Percentiles rank a stretch among this genome's conserved stretches.
Evolutionary conservation across 2,329 filamentous ascomycete species (phyloP).

Genomic region (Fusarium sp.): DNA sequence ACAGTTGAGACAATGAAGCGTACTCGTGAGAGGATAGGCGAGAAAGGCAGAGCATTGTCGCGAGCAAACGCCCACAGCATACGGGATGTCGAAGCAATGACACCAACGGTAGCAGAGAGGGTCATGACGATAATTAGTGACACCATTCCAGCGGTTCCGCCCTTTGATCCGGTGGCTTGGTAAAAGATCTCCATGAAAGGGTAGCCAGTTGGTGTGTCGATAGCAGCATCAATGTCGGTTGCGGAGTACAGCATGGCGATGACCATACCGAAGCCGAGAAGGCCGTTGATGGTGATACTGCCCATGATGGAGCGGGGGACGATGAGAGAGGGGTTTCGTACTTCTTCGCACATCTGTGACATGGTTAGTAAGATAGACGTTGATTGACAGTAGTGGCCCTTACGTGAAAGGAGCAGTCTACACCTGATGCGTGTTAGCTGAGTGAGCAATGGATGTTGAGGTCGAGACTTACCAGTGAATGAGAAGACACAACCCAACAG

Average conservation of each 20-base stretch:
- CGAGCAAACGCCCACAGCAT: conserved; percentile 39
- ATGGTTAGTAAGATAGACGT: not conserved
- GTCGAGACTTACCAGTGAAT: conserved; percentile 25
- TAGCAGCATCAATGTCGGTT: conserved; percentile 35
- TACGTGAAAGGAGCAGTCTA: conserved; percentile 40
- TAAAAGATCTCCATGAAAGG: conserved; percentile 40
- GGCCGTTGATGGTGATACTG: conserved; percentile 32
- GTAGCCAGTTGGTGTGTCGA: conserved; percentile 32
- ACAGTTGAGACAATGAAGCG: fast-evolving
- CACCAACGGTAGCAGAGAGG: conserved; percentile 33
- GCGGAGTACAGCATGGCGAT: conserved; percentile 40
- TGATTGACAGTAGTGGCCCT: fast-evolving
- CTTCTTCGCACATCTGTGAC: conserved; percentile 37
- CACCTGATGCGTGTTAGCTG: conserved; percentile 15
- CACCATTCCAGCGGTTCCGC: conserved; percentile 30
- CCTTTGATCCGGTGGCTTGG: conserved; percentile 34
- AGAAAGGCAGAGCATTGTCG: conserved; percentile 36
- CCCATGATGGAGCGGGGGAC: conserved; percentile 39
- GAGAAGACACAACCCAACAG: conserved; percentile 37
- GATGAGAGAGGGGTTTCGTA: conserved; percentile 32
- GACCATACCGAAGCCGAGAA: conserved; percentile 35
- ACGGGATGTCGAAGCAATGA: conserved; percentile 38
- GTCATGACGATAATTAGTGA: conserved; percentile 37
- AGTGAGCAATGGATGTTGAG: fast-evolving
- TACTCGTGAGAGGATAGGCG: conserved; percentile 27